Evolutionary conservation across 2,329 filamentous ascomycete genomes (phyloP).

Genomic region (Thelonectria discophora): DNA sequence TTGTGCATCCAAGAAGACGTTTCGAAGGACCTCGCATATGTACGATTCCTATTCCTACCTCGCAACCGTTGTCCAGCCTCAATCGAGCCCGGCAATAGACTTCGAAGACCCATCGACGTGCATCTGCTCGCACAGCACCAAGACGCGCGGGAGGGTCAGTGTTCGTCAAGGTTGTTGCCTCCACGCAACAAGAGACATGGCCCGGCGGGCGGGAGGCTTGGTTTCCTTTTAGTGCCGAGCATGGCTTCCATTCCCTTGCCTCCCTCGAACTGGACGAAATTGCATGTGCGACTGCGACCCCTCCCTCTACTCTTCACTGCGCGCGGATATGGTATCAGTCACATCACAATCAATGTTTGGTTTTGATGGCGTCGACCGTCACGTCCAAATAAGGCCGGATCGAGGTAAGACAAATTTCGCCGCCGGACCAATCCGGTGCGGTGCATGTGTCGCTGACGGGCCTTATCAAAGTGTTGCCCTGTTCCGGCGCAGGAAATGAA

Average conservation of each 20-base stretch:
- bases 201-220: slow-evolving; percentile 29
- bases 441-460: slow-evolving; percentile 16
- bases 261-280: background rate
- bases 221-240: slow-evolving; percentile 29
- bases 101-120: slow-evolving; percentile 10
- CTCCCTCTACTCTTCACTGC: background rate
- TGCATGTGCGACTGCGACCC: slow-evolving; percentile 1
- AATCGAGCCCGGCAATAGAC: background rate
- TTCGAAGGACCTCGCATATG: background rate
- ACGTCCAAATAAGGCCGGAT: background rate
- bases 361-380: slow-evolving; percentile 1
- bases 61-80: background rate
- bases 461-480: slow-evolving; percentile 18
- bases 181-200: slow-evolving; percentile 31
- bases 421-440: slow-evolving; percentile 17
- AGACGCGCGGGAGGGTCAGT: slow-evolving; percentile 14
- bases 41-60: background rate
- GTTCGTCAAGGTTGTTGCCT: slow-evolving; percentile 7
- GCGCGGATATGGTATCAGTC: no score
- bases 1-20: background rate
- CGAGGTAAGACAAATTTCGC: slow-evolving; percentile 13
- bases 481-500: slow-evolving; percentile 8
- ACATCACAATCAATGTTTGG: background rate
- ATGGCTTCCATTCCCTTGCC: slow-evolving; percentile 7
- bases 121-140: background rate